Evolutionary conservation across 495 filamentous ascomycete species (phyloP).

Genomic region (Bombardia bombarda): DNA sequence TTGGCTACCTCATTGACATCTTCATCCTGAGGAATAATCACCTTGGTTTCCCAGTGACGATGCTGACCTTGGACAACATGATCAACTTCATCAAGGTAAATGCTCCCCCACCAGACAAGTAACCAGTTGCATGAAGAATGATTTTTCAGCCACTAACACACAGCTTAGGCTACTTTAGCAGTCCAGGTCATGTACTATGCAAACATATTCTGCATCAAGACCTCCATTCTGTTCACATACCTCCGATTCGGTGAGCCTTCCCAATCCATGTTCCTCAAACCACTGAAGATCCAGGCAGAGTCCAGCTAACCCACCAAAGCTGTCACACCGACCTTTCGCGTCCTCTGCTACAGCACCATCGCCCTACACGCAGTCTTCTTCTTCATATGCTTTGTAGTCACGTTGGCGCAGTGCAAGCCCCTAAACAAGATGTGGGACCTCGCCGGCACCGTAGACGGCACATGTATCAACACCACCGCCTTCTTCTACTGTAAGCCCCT

Average conservation of each 20-base stretch:
- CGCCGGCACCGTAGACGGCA: slow-evolving; percentile 20
- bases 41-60: slow-evolving; percentile 23
- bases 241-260: slow-evolving; percentile 34
- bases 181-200: slow-evolving; percentile 40
- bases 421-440: slow-evolving; percentile 40
- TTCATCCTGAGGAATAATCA: slow-evolving; percentile 20
- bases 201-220: slow-evolving; percentile 32
- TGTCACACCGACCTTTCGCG: slow-evolving; percentile 23
- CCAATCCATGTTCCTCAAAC: neutral
- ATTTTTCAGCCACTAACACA: slow-evolving; percentile 1
- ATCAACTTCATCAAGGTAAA: slow-evolving; percentile 25
- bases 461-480: slow-evolving; percentile 40
- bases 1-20: slow-evolving; percentile 26
- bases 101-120: too few species aligned
- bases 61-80: slow-evolving; percentile 22
- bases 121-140: too few species aligned
- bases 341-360: slow-evolving; percentile 25
- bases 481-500: slow-evolving; percentile 40
- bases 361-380: slow-evolving; percentile 29
- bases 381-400: slow-evolving; percentile 26
- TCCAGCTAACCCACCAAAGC: slow-evolving; percentile 9
- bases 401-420: slow-evolving; percentile 37
- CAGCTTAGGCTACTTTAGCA: slow-evolving; percentile 17
- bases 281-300: too few species aligned
- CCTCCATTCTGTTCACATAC: slow-evolving; percentile 42